phyloP scores from a whole-genome alignment of 352 stramenopile genomes.

The Pythium periplocum region DNA sequence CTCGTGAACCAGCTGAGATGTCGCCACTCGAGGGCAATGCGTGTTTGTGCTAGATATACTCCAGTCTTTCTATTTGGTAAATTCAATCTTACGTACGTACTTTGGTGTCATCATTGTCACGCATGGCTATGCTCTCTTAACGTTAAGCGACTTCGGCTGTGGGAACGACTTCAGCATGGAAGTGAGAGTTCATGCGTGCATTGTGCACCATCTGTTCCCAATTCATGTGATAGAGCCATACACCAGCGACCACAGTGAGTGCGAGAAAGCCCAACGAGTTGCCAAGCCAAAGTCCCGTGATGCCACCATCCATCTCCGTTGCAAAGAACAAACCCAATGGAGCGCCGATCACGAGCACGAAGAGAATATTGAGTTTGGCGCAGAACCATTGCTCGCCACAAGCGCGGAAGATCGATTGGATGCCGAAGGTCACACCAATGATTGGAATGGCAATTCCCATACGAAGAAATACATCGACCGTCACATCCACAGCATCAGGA shows the following conservation, averaged over 20 bases:
- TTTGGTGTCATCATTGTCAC: background rate
- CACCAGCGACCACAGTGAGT: conserved; percentile 6
- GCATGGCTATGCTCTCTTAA: conserved; percentile 10
- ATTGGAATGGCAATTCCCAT: conserved; percentile 4
- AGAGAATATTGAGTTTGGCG: conserved; percentile 13
- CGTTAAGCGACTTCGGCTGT: conserved; percentile 3
- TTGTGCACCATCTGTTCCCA: conserved; percentile 48
- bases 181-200: conserved; percentile 27
- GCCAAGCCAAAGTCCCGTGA: conserved; percentile 22
- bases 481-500: conserved; percentile 3
- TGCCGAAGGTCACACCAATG: conserved; percentile 5
- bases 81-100: background rate
- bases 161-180: conserved; percentile 7
- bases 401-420: conserved; percentile 13
- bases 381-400: conserved; percentile 14
- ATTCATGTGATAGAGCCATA: conserved; percentile 31
- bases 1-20: conserved; percentile 27
- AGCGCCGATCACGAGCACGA: conserved; percentile 13
- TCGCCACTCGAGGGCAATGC: conserved; percentile 11
- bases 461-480: background rate
- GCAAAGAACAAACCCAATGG: conserved; percentile 19
- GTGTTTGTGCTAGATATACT: conserved; percentile 18
- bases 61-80: background rate
- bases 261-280: conserved; percentile 13
- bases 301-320: conserved; percentile 1